Percentiles rank a stretch among this genome's conserved stretches.
phyloP scores from a whole-genome alignment of 768 basidiomycete genomes.

The Pisolithus albus region DNA sequence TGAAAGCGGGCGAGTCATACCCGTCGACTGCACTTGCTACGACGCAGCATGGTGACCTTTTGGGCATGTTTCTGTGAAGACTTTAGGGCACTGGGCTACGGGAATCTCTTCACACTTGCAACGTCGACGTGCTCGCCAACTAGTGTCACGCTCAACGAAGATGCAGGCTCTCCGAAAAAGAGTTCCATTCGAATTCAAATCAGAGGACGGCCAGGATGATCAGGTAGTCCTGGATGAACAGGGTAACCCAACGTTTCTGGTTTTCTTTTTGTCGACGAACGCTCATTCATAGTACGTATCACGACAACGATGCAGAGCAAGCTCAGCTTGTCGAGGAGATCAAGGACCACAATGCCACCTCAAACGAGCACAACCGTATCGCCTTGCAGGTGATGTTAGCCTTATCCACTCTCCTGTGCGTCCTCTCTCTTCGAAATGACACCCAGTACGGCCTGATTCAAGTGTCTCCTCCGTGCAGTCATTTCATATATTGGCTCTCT shows the following conservation, averaged over 20 bases:
- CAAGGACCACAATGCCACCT: slow-evolving; percentile 36
- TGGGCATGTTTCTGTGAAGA: background rate
- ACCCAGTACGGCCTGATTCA: slow-evolving; percentile 4
- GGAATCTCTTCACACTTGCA: too few relatives aligned
- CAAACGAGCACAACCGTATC: slow-evolving; percentile 36
- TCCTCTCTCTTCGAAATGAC: background rate
- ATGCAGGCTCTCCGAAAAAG: slow-evolving; percentile 37
- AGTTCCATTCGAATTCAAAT: slow-evolving; percentile 36
- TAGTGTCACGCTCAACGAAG: background rate
- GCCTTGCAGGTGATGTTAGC: slow-evolving; percentile 37
- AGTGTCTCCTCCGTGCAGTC: slow-evolving; percentile 27
- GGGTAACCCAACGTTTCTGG: slow-evolving; percentile 28
- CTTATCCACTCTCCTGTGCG: slow-evolving; percentile 44
- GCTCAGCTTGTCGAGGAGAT: slow-evolving; percentile 48
- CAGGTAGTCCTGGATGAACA: slow-evolving; percentile 44
- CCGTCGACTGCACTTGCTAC: too few relatives aligned
- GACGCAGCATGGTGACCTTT: background rate
- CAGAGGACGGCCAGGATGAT: slow-evolving; percentile 27
- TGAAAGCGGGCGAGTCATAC: too few relatives aligned
- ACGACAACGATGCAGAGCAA: slow-evolving; percentile 42
- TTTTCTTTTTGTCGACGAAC: background rate
- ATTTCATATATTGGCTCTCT: slow-evolving; percentile 41
- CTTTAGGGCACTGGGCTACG: background rate
- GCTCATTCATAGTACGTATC: slow-evolving; percentile 2
- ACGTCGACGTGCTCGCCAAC: too few relatives aligned